These are phyloP conservation scores for Xerocomus cyaneibrunnescens DNA, from an alignment of 1,284 basidiomycete species.

Conservation along the genomic window DNA sequence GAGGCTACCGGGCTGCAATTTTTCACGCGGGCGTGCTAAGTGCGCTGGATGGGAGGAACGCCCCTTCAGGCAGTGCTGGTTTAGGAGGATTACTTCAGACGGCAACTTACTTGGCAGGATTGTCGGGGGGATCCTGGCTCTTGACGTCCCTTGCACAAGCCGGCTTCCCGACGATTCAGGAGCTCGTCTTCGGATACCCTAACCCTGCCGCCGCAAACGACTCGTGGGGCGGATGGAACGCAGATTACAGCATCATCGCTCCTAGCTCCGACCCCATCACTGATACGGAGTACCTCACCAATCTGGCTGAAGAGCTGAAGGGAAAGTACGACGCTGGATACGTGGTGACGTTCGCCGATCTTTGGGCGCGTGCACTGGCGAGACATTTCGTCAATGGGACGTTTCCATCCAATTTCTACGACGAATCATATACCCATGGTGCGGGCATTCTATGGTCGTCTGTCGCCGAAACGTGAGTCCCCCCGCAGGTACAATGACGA, in stretches of 20 bases:
- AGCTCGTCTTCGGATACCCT: constrained; percentile 38
- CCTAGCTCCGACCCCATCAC: constrained; percentile 21
- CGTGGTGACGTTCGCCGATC: constrained; percentile 39
- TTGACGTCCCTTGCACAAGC: constrained; percentile 40
- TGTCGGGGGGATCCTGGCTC: constrained; percentile 45
- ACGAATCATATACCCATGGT: constrained; percentile 35
- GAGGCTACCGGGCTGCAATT: constrained; percentile 47
- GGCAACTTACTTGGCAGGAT: constrained; percentile 43
- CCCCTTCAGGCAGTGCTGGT: constrained; percentile 40
- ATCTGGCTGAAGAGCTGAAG: constrained; percentile 32
- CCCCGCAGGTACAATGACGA: neutral
- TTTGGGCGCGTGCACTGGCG: constrained; percentile 37
- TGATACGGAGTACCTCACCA: constrained; percentile 21
- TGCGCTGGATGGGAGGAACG: constrained; percentile 49
- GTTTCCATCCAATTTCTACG: constrained; percentile 31
- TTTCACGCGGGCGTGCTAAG: constrained; percentile 52
- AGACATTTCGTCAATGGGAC: constrained; percentile 46
- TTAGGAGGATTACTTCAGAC: constrained; percentile 51
- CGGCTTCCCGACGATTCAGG: constrained; percentile 40
- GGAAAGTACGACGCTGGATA: constrained; percentile 36
- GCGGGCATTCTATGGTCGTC: constrained; percentile 38
- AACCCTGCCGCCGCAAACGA: constrained; percentile 12
- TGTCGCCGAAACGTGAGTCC: constrained; percentile 34
- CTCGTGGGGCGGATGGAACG: constrained; percentile 40
- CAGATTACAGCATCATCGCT: constrained; percentile 24